A percentile compares a stretch with the other conserved stretches of the same genome.
Conservation (phyloP, 352 stramenopile species). For the Plasmopara viticola region DNA sequence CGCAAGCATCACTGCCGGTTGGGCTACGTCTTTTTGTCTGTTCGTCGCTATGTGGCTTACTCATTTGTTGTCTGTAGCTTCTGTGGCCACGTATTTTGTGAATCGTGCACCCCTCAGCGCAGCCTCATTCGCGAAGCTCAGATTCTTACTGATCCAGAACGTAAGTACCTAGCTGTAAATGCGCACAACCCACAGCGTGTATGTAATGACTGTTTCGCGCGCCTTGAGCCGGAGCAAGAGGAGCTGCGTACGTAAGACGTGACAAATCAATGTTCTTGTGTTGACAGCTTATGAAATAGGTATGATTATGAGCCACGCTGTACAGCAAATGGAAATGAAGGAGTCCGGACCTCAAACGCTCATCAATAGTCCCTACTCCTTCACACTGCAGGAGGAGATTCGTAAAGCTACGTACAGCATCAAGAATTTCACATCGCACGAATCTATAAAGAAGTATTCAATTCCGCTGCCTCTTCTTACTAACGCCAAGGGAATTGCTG, state of each 20-base stretch:
- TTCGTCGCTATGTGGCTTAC: not conserved
- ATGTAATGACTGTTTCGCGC: conserved; percentile 66
- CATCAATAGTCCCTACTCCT: conserved; percentile 82
- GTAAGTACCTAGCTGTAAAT: conserved; percentile 74
- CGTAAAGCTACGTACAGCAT: conserved; percentile 91
- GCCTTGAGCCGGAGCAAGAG: conserved; percentile 52
- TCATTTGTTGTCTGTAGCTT: conserved; percentile 27
- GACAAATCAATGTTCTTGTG: not conserved
- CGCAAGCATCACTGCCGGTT: conserved; percentile 87
- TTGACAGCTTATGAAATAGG: conserved; percentile 18
- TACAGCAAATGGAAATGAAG: conserved; percentile 65
- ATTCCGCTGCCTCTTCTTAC: conserved; percentile 86
- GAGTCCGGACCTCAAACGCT: conserved; percentile 61
- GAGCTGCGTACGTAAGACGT: conserved; percentile 44
- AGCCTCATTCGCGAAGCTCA: conserved; percentile 68
- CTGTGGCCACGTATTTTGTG: conserved; percentile 75
- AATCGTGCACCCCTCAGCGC: conserved; percentile 59
- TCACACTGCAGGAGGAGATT: conserved; percentile 89
- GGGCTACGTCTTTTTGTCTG: not conserved
- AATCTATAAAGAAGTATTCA: conserved; percentile 85
- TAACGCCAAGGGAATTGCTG: conserved; percentile 85
- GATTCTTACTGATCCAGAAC: conserved; percentile 65
- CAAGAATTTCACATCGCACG: conserved; percentile 88
- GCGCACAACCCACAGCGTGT: conserved; percentile 79
- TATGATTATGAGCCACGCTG: conserved; percentile 70